A percentile compares a stretch with the other conserved stretches of the same genome.
Conservation (phyloP, 495 filamentous ascomycete genomes). For the Talaromyces proteolyticus region DNA sequence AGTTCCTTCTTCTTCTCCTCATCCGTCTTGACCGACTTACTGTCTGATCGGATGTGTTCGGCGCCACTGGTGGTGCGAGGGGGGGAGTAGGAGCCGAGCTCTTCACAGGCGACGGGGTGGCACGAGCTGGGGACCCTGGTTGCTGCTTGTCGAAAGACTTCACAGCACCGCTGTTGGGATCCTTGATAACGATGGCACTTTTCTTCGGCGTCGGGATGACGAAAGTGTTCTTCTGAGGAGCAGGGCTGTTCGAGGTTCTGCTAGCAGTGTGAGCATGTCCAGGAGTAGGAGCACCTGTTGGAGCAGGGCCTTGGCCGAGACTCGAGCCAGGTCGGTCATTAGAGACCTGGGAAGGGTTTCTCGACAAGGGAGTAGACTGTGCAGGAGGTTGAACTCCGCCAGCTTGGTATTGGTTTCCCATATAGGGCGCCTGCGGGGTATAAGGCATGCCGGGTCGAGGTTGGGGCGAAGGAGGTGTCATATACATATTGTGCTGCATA, state of each 20-base stretch:
- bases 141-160: conserved; percentile 51
- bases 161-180: conserved; percentile 62
- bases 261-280: conserved; percentile 54
- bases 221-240: conserved; percentile 42
- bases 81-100: conserved; percentile 60
- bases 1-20: conserved; percentile 68
- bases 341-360: conserved; percentile 76
- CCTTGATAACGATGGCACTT: conserved; percentile 73
- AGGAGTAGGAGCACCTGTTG: conserved; percentile 50
- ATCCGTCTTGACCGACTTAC: conserved; percentile 54
- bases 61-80: conserved; percentile 45
- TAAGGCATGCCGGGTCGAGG: conserved; percentile 48
- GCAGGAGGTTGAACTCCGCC: conserved; percentile 45
- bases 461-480: conserved; percentile 45
- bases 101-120: conserved; percentile 53
- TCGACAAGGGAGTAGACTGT: conserved; percentile 67
- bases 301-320: conserved; percentile 61
- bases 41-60: conserved; percentile 56
- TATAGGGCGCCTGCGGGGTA: conserved; percentile 38
- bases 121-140: conserved; percentile 48
- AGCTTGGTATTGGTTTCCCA: conserved; percentile 44
- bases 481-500: conserved; percentile 44
- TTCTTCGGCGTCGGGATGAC: conserved; percentile 53
- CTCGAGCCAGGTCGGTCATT: conserved; percentile 74
- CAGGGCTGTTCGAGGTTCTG: conserved; percentile 48